Evolutionary conservation across 2,329 filamentous ascomycete genomes (phyloP).

Genomic region (Fusarium sp.): DNA sequence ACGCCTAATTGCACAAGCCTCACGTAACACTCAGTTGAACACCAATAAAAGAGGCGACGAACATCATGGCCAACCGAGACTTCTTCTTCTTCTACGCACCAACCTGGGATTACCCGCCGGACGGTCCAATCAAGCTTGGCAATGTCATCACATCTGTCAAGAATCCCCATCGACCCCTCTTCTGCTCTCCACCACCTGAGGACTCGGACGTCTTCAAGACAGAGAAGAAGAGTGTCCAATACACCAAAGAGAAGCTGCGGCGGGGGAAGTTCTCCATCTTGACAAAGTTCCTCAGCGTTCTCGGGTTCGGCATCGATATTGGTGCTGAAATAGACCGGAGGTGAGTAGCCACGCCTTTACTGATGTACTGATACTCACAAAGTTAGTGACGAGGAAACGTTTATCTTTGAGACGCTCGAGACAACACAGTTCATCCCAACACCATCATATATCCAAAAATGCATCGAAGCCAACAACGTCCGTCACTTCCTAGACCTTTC

Average conservation of each 20-base stretch:
- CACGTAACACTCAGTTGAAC: neutral
- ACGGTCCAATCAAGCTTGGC: conserved; percentile 16
- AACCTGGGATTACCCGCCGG: conserved; percentile 1
- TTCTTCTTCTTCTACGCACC: conserved; percentile 21
- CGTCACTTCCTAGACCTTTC: neutral
- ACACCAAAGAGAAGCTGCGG: conserved; percentile 10
- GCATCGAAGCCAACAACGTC: neutral
- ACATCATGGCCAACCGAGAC: conserved; percentile 11
- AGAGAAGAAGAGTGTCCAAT: conserved; percentile 11
- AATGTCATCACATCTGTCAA: conserved; percentile 29
- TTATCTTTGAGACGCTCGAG: conserved; percentile 11
- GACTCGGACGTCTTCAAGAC: neutral
- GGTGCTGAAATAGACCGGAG: conserved; percentile 5
- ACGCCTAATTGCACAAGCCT: neutral
- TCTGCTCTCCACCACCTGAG: neutral
- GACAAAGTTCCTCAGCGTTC: conserved; percentile 8
- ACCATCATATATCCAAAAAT: conserved; percentile 8
- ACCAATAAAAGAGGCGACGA: neutral
- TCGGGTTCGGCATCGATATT: conserved; percentile 15
- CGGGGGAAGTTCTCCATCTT: conserved; percentile 15
- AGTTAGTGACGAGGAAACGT: conserved; percentile 11
- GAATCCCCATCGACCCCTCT: conserved; percentile 19
- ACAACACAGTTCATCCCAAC: conserved; percentile 20
- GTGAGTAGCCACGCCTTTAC: neutral
- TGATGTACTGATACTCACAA: neutral